Base-by-base conservation (phyloP, 495 filamentous ascomycete genomes). In the Tuber microsphaerosporum region DNA sequence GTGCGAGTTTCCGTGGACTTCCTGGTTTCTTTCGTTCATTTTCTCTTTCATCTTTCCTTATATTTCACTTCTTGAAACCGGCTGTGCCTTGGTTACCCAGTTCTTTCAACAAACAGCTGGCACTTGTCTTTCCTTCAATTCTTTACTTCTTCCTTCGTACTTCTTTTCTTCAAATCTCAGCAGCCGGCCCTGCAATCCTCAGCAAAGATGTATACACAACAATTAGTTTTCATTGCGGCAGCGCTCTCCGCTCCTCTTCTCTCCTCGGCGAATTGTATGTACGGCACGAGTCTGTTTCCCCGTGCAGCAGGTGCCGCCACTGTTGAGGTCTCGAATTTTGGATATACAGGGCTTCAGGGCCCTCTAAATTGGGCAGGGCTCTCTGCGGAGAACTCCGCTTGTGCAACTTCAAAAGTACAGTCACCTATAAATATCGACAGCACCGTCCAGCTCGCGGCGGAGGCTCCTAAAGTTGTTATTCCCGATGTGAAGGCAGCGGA, bases 391-490 rank as follows among this genome's bases (percentile, higher is more conserved):
- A 84, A 84, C 70, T 76, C 75, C 14, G 75, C 73, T 14, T 84
- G 83, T 61, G 75, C 76, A 7, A 82, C 75, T 70, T 75, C 76
- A 20, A 76, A 44, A 0, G 70, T 73, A 19, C 83, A 84, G 73
- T 84, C 83, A 45, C 83, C 83, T 16, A 81, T 84, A 37, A 82
- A 84, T 61, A 79, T 84, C 44, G 77, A 78, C 46, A n/a, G 68
- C 71, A 82, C 71, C 16, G 69, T 77, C 71, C 44, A 45, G 3
- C 74, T 77, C 22, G 75, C 77, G n/a, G 46, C 74, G 2, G 51
- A 77, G n/a, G 65, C 75, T 8, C 81, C 80, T 39, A 69, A 76
- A 14, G 51, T 84, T 16, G 43, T n/a, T 14, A 73, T 84, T 71
- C 68, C 73, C 31, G 73, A 72, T 1, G 77, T 84, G 22, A 72